A percentile compares a stretch with the other conserved stretches of the same genome.
phyloP scores from a whole-genome alignment of 23 red algal genomes.

The Gracilariopsis chorda region DNA sequence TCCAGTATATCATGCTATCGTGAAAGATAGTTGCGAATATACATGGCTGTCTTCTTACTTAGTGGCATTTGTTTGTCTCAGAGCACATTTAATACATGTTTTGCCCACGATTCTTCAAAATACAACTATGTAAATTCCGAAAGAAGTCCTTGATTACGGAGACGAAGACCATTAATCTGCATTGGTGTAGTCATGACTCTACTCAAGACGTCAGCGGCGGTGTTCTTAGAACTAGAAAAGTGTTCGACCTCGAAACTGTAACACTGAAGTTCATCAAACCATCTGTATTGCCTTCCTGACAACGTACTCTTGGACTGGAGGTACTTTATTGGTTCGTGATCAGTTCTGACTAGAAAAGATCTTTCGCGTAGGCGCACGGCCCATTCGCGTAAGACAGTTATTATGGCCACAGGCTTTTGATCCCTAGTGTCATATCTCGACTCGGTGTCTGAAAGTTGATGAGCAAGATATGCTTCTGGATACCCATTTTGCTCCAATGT shows the following conservation, averaged over 20 bases:
- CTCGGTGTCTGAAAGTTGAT: background rate
- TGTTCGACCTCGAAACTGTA: background rate
- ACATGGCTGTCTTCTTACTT: too few relatives aligned
- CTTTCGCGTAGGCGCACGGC: background rate
- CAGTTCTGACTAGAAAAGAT: background rate
- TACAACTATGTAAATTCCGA: background rate
- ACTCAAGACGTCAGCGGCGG: background rate
- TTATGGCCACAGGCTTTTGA: background rate
- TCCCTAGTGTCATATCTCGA: background rate
- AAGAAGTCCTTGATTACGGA: background rate
- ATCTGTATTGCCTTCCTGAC: background rate
- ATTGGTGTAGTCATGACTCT: background rate
- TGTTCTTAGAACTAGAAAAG: background rate
- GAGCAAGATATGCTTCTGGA: background rate
- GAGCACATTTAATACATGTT: background rate
- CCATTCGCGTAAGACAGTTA: constrained; percentile 1
- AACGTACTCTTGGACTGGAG: background rate
- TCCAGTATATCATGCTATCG: background rate
- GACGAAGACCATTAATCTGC: background rate
- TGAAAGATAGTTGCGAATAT: background rate
- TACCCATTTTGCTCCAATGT: background rate
- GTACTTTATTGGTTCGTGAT: constrained; percentile 13
- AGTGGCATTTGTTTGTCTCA: background rate
- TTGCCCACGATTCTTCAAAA: background rate
- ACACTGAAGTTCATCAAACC: background rate